Base-by-base conservation (phyloP, 2,329 filamentous ascomycete species). In the Monilinia vaccinii-corymbosi region DNA sequence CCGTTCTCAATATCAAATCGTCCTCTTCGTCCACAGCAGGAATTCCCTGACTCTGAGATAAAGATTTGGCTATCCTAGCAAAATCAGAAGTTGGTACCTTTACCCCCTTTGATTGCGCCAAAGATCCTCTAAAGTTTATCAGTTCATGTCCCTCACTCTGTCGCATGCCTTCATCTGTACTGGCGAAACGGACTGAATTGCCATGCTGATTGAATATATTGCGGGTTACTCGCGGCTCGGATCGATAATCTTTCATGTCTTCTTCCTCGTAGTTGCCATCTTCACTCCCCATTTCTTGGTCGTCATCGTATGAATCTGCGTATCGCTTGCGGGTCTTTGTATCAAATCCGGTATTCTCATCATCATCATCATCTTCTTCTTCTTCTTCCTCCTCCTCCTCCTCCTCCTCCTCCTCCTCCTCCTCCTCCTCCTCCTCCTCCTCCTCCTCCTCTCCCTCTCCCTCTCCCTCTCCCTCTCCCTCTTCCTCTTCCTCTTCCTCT, bases 1-100 rank as follows among this genome's bases (percentile, higher is more conserved):
- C 92, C 13, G 89, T 95, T 52, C 82, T 79, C 38, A 95, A 75
- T 49, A 97, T 83, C 23, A 96, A 73, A 49, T 85, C 79, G 62
- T 87, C 83, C 1, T 85, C 77, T 73, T 97, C 93, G 5, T 78
- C 78, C 49, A 95, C 76, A 21, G 74, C 69, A 1, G 88, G 83
- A 38, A 81, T 76, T 40, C 80, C 80, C 73, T 79, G 72, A 71
- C 82, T 71, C 72, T 76, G 71, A 77, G 86, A 84, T 11, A 92
- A 73, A 62, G 87, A 85, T 70, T 87, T 88, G 34, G 89, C 89
- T 61, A 96, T 83, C 8, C 81, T 77, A 4, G 84, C 81, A 68
- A 91, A 88, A 21, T 60, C 63, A 13, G 65, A 69, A 9, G 63
- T 10, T 53, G 66, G 63, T 16, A 51, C 34, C 18, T 48, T 56